Percentiles rank a stretch among this genome's conserved stretches.
phyloP scores from a whole-genome alignment of 2,329 filamentous ascomycete genomes.

The Hysterium pulicare region DNA sequence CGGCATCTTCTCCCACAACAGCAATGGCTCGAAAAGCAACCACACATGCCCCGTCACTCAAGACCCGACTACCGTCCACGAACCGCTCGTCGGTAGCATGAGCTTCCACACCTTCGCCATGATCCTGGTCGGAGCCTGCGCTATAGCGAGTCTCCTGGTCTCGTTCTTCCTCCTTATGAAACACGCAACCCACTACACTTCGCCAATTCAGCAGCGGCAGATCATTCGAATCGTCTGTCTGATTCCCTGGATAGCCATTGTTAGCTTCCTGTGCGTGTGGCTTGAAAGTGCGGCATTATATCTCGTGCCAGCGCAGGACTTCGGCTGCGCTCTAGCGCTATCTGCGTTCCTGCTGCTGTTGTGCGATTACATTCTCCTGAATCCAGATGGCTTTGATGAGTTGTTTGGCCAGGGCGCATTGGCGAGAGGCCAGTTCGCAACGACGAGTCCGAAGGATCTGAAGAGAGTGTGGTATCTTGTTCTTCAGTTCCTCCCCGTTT shows the following conservation, averaged over 20 bases:
- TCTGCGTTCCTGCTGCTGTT: slow-evolving; percentile 28
- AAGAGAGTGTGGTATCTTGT: slow-evolving; percentile 30
- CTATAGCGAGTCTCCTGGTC: slow-evolving; percentile 15
- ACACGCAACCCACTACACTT: slow-evolving; percentile 26
- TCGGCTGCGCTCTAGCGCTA: slow-evolving; percentile 28
- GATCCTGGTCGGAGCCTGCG: slow-evolving; percentile 19
- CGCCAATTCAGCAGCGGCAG: slow-evolving; percentile 27
- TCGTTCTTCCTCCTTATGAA: slow-evolving; percentile 12
- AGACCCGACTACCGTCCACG: background rate
- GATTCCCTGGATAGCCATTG: slow-evolving; percentile 24
- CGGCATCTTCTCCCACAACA: no score
- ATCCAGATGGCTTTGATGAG: slow-evolving; percentile 24
- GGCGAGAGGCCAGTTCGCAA: slow-evolving; percentile 10
- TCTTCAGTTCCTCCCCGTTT: slow-evolving; percentile 29
- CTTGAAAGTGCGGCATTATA: slow-evolving; percentile 17
- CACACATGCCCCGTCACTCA: background rate
- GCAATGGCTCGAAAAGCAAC: no score
- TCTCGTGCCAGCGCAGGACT: slow-evolving; percentile 18
- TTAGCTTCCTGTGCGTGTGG: slow-evolving; percentile 23
- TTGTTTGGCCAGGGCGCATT: slow-evolving; percentile 21
- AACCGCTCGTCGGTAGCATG: slow-evolving; percentile 15
- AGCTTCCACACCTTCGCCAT: slow-evolving; percentile 25
- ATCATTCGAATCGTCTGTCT: slow-evolving; percentile 25
- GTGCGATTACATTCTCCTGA: slow-evolving; percentile 27
- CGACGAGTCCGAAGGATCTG: slow-evolving; percentile 21